Percentiles rank a stretch among this genome's conserved stretches.
Evolutionary conservation across 805 yeast species (phyloP).

Genomic region (Priceomyces haplophilus): DNA sequence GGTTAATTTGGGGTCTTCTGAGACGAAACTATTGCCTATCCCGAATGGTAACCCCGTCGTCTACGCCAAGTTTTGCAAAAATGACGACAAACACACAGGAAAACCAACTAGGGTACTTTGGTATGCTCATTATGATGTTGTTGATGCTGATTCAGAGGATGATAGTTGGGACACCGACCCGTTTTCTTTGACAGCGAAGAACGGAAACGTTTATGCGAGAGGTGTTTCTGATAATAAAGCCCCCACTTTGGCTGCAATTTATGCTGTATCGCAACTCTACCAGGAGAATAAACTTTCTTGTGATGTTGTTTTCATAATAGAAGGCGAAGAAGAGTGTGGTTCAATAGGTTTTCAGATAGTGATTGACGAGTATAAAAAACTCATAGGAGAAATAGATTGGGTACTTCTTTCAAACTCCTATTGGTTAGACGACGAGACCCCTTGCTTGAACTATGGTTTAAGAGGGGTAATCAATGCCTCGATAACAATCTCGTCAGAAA

Average conservation of each 20-base stretch:
- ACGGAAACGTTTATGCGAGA: slow-evolving; percentile 86
- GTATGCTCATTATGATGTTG: slow-evolving; percentile 97
- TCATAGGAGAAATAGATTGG: slow-evolving; percentile 76
- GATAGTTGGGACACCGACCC: slow-evolving; percentile 78
- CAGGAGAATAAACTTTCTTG: slow-evolving; percentile 50
- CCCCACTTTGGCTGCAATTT: slow-evolving; percentile 81
- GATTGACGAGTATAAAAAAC: slow-evolving; percentile 45
- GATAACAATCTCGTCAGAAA: slow-evolving; percentile 66
- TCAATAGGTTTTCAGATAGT: slow-evolving; percentile 78
- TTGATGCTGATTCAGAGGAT: slow-evolving; percentile 61
- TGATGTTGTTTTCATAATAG: slow-evolving; percentile 80
- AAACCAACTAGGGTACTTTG: slow-evolving; percentile 53
- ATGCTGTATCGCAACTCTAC: slow-evolving; percentile 74
- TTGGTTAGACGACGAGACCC: slow-evolving; percentile 87
- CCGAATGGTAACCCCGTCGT: slow-evolving; percentile 83
- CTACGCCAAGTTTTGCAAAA: slow-evolving; percentile 64
- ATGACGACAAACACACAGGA: slow-evolving; percentile 11
- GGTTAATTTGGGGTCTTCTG: slow-evolving; percentile 64
- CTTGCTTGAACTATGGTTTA: slow-evolving; percentile 91
- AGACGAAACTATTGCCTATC: slow-evolving; percentile 67
- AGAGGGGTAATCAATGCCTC: slow-evolving; percentile 85
- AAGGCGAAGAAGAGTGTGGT: slow-evolving; percentile 96
- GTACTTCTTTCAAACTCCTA: slow-evolving; percentile 84
- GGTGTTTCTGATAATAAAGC: slow-evolving; percentile 97
- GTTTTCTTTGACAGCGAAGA: slow-evolving; percentile 65